A percentile compares a stretch with the other conserved stretches of the same genome.
Evolutionary conservation across 1,284 basidiomycete genomes (phyloP).

Genomic region (Anthracocystis setariae): DNA sequence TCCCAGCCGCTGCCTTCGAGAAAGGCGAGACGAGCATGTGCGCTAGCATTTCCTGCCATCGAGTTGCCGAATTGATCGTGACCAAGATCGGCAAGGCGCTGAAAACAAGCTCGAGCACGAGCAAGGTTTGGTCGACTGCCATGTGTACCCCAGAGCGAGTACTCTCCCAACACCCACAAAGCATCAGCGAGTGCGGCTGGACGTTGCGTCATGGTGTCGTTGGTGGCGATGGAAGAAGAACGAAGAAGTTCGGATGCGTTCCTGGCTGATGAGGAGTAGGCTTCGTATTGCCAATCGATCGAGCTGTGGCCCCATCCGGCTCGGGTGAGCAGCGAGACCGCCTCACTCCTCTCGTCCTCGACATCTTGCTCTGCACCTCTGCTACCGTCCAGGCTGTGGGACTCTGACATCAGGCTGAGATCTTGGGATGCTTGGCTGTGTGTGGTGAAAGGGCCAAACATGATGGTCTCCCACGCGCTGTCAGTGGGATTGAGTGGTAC

Average conservation of each 20-base stretch:
- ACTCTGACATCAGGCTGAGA: slow-evolving; percentile 3
- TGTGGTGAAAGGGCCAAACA: slow-evolving; percentile 54
- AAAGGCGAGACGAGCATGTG: slow-evolving; percentile 61
- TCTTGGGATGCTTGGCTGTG: slow-evolving; percentile 9
- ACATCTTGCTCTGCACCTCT: slow-evolving; percentile 1
- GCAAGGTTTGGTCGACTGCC: slow-evolving; percentile 52
- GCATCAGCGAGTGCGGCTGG: slow-evolving; percentile 53
- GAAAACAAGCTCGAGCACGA: slow-evolving; percentile 53
- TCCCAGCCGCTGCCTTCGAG: slow-evolving; percentile 58
- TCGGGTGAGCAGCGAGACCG: slow-evolving; percentile 42
- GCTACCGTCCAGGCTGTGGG: neutral
- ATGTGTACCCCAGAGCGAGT: slow-evolving; percentile 66
- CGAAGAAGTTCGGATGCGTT: slow-evolving; percentile 20
- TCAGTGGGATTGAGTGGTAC: slow-evolving; percentile 26
- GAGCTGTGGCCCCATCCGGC: slow-evolving; percentile 42
- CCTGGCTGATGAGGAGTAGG: slow-evolving; percentile 23
- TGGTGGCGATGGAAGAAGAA: slow-evolving; percentile 1
- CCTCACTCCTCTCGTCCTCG: slow-evolving; percentile 12
- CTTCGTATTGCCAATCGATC: slow-evolving; percentile 35
- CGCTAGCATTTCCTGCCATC: slow-evolving; percentile 60
- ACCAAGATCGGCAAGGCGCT: slow-evolving; percentile 47
- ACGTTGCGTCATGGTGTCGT: neutral
- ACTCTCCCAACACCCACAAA: slow-evolving; percentile 63
- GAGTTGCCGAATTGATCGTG: slow-evolving; percentile 27
- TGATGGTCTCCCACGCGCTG: slow-evolving; percentile 45